These are phyloP conservation scores for Jatropha curcas DNA, from an alignment of 345 rosid genomes.

Conservation along the genomic window DNA sequence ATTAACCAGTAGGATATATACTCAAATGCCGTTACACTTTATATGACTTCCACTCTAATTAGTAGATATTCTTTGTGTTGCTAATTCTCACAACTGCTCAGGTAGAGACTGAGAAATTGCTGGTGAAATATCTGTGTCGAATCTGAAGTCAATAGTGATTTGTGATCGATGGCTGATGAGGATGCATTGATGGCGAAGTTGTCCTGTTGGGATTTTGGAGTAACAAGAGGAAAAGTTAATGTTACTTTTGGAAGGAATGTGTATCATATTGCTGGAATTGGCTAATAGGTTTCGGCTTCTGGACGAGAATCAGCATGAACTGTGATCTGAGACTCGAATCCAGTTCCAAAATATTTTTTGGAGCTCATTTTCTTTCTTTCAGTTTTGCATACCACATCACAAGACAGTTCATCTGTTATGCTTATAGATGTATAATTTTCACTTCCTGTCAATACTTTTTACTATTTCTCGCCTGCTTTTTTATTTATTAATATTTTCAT, in stretches of 20 bases:
- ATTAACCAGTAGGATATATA: neutral
- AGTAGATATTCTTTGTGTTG: neutral
- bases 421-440: neutral
- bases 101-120: neutral
- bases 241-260: neutral
- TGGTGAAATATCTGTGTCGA: neutral
- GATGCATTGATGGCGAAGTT: too few species aligned
- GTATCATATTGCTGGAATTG: neutral
- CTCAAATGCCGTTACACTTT: neutral
- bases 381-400: neutral
- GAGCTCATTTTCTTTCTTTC: neutral
- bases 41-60: neutral
- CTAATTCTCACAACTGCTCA: constrained; percentile 14
- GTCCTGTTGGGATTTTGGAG: neutral
- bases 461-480: too few species aligned
- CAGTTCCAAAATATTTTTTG: neutral
- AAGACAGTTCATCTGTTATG: neutral
- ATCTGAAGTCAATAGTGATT: neutral
- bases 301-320: neutral
- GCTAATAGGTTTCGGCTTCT: neutral
- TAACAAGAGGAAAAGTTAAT: neutral
- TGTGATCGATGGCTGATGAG: neutral
- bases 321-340: neutral
- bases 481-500: too few species aligned
- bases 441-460: too few species aligned